Conservation (phyloP, 345 rosid species). For the Eucalyptus regnans region DNA sequence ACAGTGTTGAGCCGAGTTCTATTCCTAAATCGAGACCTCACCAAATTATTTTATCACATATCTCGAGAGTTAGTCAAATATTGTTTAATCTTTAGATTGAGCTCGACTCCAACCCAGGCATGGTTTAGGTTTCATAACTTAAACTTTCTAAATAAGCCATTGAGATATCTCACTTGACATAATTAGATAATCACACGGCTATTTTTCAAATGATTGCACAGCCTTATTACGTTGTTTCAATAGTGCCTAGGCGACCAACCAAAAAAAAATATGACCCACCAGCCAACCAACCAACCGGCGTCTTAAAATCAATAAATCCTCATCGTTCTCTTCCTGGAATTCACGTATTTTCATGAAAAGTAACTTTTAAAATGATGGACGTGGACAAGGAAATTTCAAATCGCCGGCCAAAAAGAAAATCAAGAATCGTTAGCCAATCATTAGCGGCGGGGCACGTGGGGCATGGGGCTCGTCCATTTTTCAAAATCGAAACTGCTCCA, state of each 20-base stretch:
- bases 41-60: fast-evolving
- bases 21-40: background rate
- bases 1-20: fast-evolving
- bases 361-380: background rate
- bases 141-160: background rate
- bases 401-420: background rate
- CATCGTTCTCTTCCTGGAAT: background rate
- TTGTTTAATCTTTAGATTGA: fast-evolving
- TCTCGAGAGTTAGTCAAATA: background rate
- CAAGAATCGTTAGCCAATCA: background rate
- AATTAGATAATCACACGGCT: background rate
- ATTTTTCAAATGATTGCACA: background rate
- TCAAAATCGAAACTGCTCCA: background rate
- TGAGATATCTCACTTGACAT: background rate
- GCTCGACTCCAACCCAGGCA: background rate
- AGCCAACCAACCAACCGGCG: background rate
- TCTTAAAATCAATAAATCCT: background rate
- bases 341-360: background rate
- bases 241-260: background rate
- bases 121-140: background rate
- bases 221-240: background rate
- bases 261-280: background rate
- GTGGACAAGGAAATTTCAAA: background rate
- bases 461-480: background rate
- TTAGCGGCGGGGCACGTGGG: background rate